Base-by-base conservation (phyloP, 2,329 filamentous ascomycete genomes). In the Fusarium verrucosum region DNA sequence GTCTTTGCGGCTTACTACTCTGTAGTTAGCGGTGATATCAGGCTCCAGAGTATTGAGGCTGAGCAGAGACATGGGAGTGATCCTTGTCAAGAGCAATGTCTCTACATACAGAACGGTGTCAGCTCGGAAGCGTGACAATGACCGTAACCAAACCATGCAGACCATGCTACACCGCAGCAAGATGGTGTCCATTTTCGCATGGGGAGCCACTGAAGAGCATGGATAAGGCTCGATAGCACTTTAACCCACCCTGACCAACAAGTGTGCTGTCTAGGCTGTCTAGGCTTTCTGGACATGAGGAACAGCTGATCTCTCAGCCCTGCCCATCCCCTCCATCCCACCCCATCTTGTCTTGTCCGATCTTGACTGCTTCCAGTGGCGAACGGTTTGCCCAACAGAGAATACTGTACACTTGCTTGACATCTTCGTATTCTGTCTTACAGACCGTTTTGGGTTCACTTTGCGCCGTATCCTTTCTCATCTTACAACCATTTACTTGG, bases 251-350 rank as follows among this genome's bases (percentile, higher is more conserved):
- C 46, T 35, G 33, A 46, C 41, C 35, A 20, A 42, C 28, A 37
- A 44, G 47, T 49, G 45, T 52, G 23, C 36, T 65, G 35, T 55
- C 44, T 14, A 16, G 28, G 28, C 28, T 64, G 33, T 55, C 44
- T 14, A 16, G 28, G 28, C 28, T 64, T 30, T 55, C 44, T 42
- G n/a, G 33, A 42, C 42, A 44, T 50, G 51, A 50, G 46, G 35
- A 64, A 54, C 58, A 69, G 63, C 65, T 70, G 62, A 70, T 58
- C 59, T 42, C 30, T 71, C 66, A 70, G 69, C 66, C 69, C 65
- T 71, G 69, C 32, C 44, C 49, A 28, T 20, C 22, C 10, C n/a
- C n/a, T n/a, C n/a, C n/a, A n/a, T n/a, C n/a, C n/a, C n/a, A n/a
- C n/a, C n/a, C 22, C 32, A 17, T 32, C 49, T 44, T 6, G 55